Base-by-base conservation (phyloP, 2,329 filamentous ascomycete genomes). In the Trichoderma lentiforme region DNA sequence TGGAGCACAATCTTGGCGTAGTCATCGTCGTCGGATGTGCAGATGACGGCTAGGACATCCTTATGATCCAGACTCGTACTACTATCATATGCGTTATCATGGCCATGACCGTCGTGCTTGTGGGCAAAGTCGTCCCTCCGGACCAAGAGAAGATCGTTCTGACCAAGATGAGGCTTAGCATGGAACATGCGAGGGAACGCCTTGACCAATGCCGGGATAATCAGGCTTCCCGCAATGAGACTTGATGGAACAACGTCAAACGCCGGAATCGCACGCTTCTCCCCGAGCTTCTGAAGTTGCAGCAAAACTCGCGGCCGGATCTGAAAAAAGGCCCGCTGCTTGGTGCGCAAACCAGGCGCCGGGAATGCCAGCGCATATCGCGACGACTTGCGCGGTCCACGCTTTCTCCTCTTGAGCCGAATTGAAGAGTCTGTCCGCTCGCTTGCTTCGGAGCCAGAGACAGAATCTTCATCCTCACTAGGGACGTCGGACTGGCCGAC, bases 221-320 rank as follows among this genome's bases (percentile, higher is more conserved):
- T 89, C 74, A 86, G 84, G 67, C 86, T 82, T 73, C 87, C 81
- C 60, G 86, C 82, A 53, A 91, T 83, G 15, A 87, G 83, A n/a
- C 87, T 88, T 2, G 90, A 89, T 0, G 92, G 91, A 56, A 94
- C 86, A n/a, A 93, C 88, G 75, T 95, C 92, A 74, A 93, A 89
- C 4, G 89, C 87, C 1, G 92, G 92, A 66, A 86, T 85, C 0
- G 91, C 91, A 28, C 92, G 87, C 18, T 84, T 84, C 73, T 89
- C 86, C 53, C 85, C 81, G n/a, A 93, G 79, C 71, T 88, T 86
- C 77, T 94, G 92, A 18, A 95, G 83, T 79, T 95, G 92, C 6
- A 95, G 85, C 6, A 94, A 82, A 21, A 94, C 82, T 67, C 89
- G 89, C 12, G 92, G 91, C 18, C 91, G 88, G 34, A 92, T 84